Base-by-base conservation (phyloP, 208 protist genomes). In the Leishmania braziliensis region DNA sequence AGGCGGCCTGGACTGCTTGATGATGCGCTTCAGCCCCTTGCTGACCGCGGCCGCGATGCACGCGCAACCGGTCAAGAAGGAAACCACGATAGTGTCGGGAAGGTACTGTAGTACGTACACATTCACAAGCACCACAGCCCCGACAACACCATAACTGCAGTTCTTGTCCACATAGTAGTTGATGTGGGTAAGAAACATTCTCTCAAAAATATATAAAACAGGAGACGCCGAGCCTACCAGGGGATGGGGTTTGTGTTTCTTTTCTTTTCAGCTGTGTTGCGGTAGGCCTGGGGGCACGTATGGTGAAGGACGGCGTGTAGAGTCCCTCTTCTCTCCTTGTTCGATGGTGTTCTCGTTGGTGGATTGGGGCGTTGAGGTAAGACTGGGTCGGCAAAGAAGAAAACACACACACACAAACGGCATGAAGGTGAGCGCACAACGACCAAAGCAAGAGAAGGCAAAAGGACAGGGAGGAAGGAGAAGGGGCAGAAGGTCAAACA, bases 1-100 rank as follows among this genome's bases (percentile, higher is more conserved):
- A 1, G 46, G 36, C 43, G 90, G 90, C 9, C 90, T 87, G 29
- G 86, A 72, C 51, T 92, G 90, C 51, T 89, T 90, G 69, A 93
- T 78, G 12, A 89, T 18, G 50, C 90, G 88, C 83, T 92, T 91
- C 58, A 90, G 77, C 3, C 83, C 77, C 70, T 88, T 90, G 79
- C 84, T 91, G 53, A 83, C 33, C 2, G 80, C 90, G 4, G 87
- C 90, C 8, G 88, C 84, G 20, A 83, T 58, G 69, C 88, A 91
- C 33, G 82, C 86, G 23, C 65, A 81, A 60, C 80, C 58, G 14
- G 88, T 92, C 75, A 91, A 80, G 63, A 86, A 68, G 3, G 90
- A 84, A n/a, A 93, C 87, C 18, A 76, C 88, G 1, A 93, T 63
- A 5, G 82, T 85, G 18, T 77, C 33, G 36, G 80, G 72, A 46